Evolutionary conservation across 352 stramenopile species (phyloP), one percentile per base, ranked within the genome.

Genomic region (Globisporangium ultimum): DNA sequence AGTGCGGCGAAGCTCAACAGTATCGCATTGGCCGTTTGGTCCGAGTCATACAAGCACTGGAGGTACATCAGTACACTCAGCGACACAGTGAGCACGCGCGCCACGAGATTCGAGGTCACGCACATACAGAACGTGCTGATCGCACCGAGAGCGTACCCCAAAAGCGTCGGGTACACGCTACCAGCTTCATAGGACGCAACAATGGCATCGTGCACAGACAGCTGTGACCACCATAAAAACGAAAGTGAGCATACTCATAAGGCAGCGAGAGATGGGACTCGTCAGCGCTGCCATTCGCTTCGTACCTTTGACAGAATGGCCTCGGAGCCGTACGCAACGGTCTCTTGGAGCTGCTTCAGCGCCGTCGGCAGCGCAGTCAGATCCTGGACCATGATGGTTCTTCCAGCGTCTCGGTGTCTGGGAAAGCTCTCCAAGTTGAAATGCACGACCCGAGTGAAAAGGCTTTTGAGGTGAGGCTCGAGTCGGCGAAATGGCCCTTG

Each of bases 151-250:
- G 54, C 62, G 28, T 89, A 91, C 36, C 74, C 81, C 18, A 84
- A 38, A 1, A 91, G 48, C 34, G 78, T 86, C 43, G 77, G 76
- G 54, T 83, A 87, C 28, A 89, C 53, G 24, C 78, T 75, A 2
- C 78, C 78, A 32, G 75, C 73, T 49, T 81, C 71, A 58, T 76
- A 87, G 21, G 81, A 87, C 10, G 74, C 61, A 20, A 68, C 57
- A 3, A 88, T 43, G 48, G 88, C 55, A 13, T 71, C 66, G 21
- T 42, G 58, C 24, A 80, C 61, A 0, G 81, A 86, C 6, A 83
- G 41, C 78, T 91, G 41, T 13, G 3, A 2, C n/a, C 18, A n/a
- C 2, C 9, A 21, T 15, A 41, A 18, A 14, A 21, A 15, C 3
- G 1, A 55, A 11, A 17, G 43, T 43, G 12, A 22, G 7, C 18